Percentiles rank a stretch among this genome's conserved stretches.
Conservation (phyloP, 208 protist species). For the Acanthamoeba healyi region DNA sequence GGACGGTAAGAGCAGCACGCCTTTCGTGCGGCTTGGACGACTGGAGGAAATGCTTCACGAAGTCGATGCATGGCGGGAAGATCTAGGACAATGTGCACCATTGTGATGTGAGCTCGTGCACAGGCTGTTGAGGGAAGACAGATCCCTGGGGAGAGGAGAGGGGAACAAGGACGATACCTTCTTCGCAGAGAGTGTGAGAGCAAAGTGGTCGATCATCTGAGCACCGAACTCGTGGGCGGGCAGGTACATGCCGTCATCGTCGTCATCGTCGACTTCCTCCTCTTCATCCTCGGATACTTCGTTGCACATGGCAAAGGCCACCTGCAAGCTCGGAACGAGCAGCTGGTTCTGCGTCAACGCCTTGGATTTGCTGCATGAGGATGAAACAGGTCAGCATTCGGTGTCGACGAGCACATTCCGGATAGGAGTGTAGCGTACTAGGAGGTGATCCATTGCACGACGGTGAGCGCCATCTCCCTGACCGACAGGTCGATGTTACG, state of each 20-base stretch:
- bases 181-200: conserved; percentile 45
- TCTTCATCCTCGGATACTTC: conserved; percentile 61
- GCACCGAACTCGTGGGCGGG: conserved; percentile 45
- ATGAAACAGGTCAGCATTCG: neutral
- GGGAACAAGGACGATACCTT: neutral
- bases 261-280: conserved; percentile 63
- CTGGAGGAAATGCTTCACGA: conserved; percentile 57
- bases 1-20: neutral
- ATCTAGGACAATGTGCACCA: neutral
- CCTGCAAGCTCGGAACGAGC: conserved; percentile 30
- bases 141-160: neutral
- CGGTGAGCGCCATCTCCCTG: conserved; percentile 39
- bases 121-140: neutral
- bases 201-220: conserved; percentile 70
- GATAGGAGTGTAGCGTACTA: neutral
- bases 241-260: conserved; percentile 64
- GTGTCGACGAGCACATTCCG: too few relatives aligned
- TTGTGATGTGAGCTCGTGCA: too few relatives aligned
- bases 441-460: conserved; percentile 63
- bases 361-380: conserved; percentile 70
- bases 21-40: conserved; percentile 19
- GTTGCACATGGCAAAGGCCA: conserved; percentile 69
- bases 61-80: conserved; percentile 53
- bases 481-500: conserved; percentile 55
- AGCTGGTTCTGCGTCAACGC: conserved; percentile 60